These are phyloP conservation scores for Pseudocercospora fijiensis DNA, from an alignment of 2,329 filamentous ascomycete genomes.

Conservation along the genomic window DNA sequence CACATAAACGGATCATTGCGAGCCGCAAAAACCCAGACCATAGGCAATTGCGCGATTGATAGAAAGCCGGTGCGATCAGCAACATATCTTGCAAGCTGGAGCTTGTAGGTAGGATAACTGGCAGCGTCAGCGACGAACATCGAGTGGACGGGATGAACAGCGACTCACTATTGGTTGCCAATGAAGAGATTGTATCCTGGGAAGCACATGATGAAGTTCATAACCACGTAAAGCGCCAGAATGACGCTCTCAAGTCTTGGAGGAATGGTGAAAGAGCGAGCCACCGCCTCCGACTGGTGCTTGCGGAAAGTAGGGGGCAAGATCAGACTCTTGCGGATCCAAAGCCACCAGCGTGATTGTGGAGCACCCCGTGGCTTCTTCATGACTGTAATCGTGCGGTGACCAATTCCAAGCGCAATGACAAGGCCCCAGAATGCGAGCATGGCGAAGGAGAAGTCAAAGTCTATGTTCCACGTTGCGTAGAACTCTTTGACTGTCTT, in stretches of 20 bases:
- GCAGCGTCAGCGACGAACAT: background rate
- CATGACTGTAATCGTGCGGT: slow-evolving; percentile 34
- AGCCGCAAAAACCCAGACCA: slow-evolving; percentile 66
- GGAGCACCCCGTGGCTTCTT: slow-evolving; percentile 18
- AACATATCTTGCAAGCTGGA: slow-evolving; percentile 54
- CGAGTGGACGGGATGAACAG: too few relatives aligned
- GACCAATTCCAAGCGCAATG: slow-evolving; percentile 38
- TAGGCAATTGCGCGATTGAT: slow-evolving; percentile 61
- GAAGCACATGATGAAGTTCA: slow-evolving; percentile 47
- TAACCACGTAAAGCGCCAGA: slow-evolving; percentile 46
- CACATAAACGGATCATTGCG: slow-evolving; percentile 66
- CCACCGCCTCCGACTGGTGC: slow-evolving; percentile 43
- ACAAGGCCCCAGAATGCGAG: slow-evolving; percentile 43
- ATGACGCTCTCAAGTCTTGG: slow-evolving; percentile 50
- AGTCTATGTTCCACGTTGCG: slow-evolving; percentile 15
- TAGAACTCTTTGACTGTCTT: slow-evolving; percentile 18
- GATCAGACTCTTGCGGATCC: slow-evolving; percentile 43
- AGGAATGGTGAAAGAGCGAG: slow-evolving; percentile 46
- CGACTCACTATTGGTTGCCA: slow-evolving; percentile 47
- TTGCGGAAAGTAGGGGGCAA: slow-evolving; percentile 47
- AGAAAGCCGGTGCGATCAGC: slow-evolving; percentile 65
- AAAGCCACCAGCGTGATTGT: slow-evolving; percentile 24
- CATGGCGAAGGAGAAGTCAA: slow-evolving; percentile 21
- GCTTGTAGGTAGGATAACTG: slow-evolving; percentile 4
- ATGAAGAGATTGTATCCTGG: slow-evolving; percentile 48